phyloP scores from a whole-genome alignment of 2,329 filamentous ascomycete genomes.

The Stemphylium beticola region DNA sequence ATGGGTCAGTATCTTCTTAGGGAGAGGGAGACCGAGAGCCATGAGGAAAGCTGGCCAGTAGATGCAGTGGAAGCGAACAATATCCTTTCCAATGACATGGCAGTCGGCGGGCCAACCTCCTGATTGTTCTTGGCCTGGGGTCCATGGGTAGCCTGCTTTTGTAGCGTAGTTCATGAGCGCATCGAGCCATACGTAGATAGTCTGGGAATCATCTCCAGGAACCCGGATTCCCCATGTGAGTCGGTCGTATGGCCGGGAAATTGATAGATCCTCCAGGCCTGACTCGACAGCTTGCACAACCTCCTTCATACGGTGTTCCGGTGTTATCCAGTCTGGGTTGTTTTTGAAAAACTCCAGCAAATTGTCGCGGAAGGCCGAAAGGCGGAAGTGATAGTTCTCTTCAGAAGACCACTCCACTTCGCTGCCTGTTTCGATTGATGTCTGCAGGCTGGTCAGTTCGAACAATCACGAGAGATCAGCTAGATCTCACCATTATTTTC shows the following conservation, averaged over 20 bases:
- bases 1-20: slow-evolving; percentile 82
- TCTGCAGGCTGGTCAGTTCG: slow-evolving; percentile 43
- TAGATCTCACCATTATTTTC: slow-evolving; percentile 70
- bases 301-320: slow-evolving; percentile 74
- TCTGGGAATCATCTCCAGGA: slow-evolving; percentile 82
- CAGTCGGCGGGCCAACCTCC: slow-evolving; percentile 88
- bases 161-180: slow-evolving; percentile 94
- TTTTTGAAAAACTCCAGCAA: slow-evolving; percentile 79
- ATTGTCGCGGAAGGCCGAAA: slow-evolving; percentile 80
- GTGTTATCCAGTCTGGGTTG: slow-evolving; percentile 80
- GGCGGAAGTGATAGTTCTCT: slow-evolving; percentile 90
- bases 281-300: slow-evolving; percentile 77
- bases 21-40: slow-evolving; percentile 79
- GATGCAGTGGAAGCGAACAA: slow-evolving; percentile 90
- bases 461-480: background rate
- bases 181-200: slow-evolving; percentile 98
- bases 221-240: slow-evolving; percentile 89
- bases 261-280: slow-evolving; percentile 83
- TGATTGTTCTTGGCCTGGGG: slow-evolving; percentile 65
- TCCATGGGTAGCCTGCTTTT: slow-evolving; percentile 83
- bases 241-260: slow-evolving; percentile 80
- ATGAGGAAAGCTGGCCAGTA: slow-evolving; percentile 98
- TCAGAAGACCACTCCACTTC: slow-evolving; percentile 95
- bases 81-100: slow-evolving; percentile 96
- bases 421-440: slow-evolving; percentile 84